A percentile compares a stretch with the other conserved stretches of the same genome.
phyloP scores from a whole-genome alignment of 768 basidiomycete genomes.

The Lactarius pseudohatsudake region DNA sequence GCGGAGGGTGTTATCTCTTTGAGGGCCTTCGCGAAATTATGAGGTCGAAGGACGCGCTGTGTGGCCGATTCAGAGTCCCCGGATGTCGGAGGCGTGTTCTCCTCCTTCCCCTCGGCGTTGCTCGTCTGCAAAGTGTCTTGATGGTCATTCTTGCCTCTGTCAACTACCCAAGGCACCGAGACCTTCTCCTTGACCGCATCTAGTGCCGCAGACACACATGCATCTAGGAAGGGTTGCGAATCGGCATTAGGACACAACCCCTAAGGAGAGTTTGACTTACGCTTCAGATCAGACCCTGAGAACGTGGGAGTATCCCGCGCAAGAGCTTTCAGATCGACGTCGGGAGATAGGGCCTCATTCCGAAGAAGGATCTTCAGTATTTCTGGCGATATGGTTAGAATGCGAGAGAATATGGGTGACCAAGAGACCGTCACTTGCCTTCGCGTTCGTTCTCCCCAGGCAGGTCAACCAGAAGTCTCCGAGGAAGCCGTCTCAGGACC shows the following conservation, averaged over 20 bases:
- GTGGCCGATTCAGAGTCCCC: constrained; percentile 9
- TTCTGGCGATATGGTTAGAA: constrained; percentile 44
- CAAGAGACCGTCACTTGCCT: constrained; percentile 48
- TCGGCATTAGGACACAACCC: neutral
- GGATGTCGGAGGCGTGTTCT: neutral
- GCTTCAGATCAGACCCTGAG: constrained; percentile 94
- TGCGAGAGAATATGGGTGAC: neutral
- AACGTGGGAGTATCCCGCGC: constrained; percentile 79
- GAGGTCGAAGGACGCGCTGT: constrained; percentile 47
- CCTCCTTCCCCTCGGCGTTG: constrained; percentile 1
- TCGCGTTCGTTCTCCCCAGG: constrained; percentile 83
- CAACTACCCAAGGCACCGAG: constrained; percentile 69
- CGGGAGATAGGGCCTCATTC: constrained; percentile 69
- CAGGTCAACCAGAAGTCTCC: constrained; percentile 84
- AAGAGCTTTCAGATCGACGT: constrained; percentile 59
- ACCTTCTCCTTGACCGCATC: constrained; percentile 88
- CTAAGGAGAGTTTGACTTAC: constrained; percentile 46
- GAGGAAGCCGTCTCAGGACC: constrained; percentile 82
- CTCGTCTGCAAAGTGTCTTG: neutral
- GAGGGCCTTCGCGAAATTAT: constrained; percentile 81
- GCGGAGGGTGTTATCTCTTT: constrained; percentile 89
- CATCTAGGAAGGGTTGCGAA: constrained; percentile 48
- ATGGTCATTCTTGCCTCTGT: neutral
- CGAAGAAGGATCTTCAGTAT: constrained; percentile 85
- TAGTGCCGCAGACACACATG: constrained; percentile 90